Conservation (phyloP, 208 protist species). For the Novymonas esmeraldas region DNA sequence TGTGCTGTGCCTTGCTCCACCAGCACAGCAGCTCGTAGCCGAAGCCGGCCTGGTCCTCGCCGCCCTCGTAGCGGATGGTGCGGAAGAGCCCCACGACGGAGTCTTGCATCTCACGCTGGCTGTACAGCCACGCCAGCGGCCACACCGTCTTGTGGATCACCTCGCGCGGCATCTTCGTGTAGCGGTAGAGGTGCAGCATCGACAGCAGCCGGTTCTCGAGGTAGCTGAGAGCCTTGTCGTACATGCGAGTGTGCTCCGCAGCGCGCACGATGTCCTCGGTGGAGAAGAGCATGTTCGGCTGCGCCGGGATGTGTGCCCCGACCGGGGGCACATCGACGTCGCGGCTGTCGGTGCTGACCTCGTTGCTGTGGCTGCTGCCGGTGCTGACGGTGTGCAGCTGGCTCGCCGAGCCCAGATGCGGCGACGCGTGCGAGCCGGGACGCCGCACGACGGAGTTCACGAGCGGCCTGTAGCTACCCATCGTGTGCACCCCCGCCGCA, state of each 20-base stretch:
- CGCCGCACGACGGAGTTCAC: slow-evolving; percentile 29
- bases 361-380: slow-evolving; percentile 17
- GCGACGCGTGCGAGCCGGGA: slow-evolving; percentile 10
- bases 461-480: slow-evolving; percentile 36
- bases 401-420: neutral
- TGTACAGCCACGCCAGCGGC: slow-evolving; percentile 90
- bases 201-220: slow-evolving; percentile 76
- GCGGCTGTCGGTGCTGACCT: slow-evolving; percentile 24
- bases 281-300: slow-evolving; percentile 80
- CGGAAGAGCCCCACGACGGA: slow-evolving; percentile 89
- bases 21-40: slow-evolving; percentile 85
- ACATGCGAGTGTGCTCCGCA: slow-evolving; percentile 85
- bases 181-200: slow-evolving; percentile 74
- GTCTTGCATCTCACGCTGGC: slow-evolving; percentile 91
- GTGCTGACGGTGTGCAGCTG: slow-evolving; percentile 21
- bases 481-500: slow-evolving; percentile 18
- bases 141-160: slow-evolving; percentile 80
- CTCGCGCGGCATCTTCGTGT: slow-evolving; percentile 66
- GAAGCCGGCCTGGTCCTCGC: slow-evolving; percentile 80
- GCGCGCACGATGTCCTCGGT: slow-evolving; percentile 83
- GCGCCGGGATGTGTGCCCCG: slow-evolving; percentile 42
- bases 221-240: slow-evolving; percentile 91
- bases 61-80: slow-evolving; percentile 74
- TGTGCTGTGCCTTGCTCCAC: slow-evolving; percentile 85
- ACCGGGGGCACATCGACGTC: slow-evolving; percentile 19